Evolutionary conservation across 1,284 basidiomycete genomes (phyloP).

Genomic region (Ceraceosorus guamensis): DNA sequence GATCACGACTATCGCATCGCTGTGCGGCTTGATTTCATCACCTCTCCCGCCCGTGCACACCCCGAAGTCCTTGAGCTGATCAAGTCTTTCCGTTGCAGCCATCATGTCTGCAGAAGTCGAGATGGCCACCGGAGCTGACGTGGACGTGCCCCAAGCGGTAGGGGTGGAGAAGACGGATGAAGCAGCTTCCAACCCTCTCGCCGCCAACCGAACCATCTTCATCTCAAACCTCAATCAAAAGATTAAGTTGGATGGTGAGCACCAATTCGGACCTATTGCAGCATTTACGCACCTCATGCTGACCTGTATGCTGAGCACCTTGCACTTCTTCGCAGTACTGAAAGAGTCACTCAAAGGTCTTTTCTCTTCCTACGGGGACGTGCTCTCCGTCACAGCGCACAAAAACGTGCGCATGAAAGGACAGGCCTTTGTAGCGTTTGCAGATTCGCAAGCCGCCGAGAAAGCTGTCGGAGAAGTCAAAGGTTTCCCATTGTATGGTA

Average conservation of each 20-base stretch:
- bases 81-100: too few species aligned
- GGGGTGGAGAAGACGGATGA: too few species aligned
- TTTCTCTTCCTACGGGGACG: slow-evolving; percentile 86
- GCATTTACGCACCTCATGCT: background rate
- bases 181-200: background rate
- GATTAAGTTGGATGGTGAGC: slow-evolving; percentile 61
- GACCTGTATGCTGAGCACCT: background rate
- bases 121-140: too few species aligned
- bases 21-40: too few species aligned
- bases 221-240: slow-evolving; percentile 97
- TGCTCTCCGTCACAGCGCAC: slow-evolving; percentile 87
- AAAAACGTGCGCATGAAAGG: slow-evolving; percentile 90
- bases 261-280: background rate
- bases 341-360: slow-evolving; percentile 79
- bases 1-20: too few species aligned
- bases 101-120: too few species aligned
- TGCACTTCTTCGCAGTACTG: slow-evolving; percentile 57
- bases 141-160: too few species aligned
- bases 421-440: slow-evolving; percentile 93
- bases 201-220: slow-evolving; percentile 63
- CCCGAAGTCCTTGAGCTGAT: too few species aligned
- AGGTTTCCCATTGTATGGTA: slow-evolving; percentile 90
- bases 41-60: too few species aligned
- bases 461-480: slow-evolving; percentile 85
- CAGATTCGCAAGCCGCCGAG: slow-evolving; percentile 67